Conservation (phyloP, 2,329 filamentous ascomycete species). For the Phyllosticta ampelicida region DNA sequence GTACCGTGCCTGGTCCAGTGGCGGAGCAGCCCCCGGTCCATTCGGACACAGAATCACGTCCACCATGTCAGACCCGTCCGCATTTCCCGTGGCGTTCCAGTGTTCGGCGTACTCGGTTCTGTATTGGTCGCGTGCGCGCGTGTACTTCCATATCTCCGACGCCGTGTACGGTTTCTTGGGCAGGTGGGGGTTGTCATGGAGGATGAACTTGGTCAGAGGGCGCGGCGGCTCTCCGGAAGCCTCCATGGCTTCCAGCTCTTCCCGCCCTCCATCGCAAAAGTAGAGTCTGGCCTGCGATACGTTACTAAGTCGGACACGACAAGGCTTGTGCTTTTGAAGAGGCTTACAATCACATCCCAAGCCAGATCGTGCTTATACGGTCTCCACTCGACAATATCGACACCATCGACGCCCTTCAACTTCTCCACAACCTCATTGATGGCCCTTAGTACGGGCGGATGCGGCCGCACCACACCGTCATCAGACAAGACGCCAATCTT, state of each 20-base stretch:
- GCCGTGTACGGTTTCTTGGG: slow-evolving; percentile 16
- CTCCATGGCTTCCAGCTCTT: slow-evolving; percentile 40
- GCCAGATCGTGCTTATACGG: slow-evolving; percentile 40
- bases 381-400: slow-evolving; percentile 43
- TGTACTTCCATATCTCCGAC: slow-evolving; percentile 34
- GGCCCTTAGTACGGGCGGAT: slow-evolving; percentile 53
- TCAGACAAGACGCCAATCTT: slow-evolving; percentile 53
- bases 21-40: slow-evolving; percentile 44
- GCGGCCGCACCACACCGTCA: slow-evolving; percentile 54
- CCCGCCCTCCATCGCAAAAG: slow-evolving; percentile 50
- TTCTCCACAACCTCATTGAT: slow-evolving; percentile 36
- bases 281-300: slow-evolving; percentile 27
- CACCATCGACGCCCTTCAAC: slow-evolving; percentile 35
- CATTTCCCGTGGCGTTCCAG: slow-evolving; percentile 32
- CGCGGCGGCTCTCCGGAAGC: slow-evolving; percentile 47
- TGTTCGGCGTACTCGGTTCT: slow-evolving; percentile 34
- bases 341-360: slow-evolving; percentile 32
- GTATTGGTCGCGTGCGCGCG: slow-evolving; percentile 33
- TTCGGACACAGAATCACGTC: slow-evolving; percentile 55
- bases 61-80: slow-evolving; percentile 26
- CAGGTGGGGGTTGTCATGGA: slow-evolving; percentile 43
- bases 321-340: slow-evolving; percentile 6
- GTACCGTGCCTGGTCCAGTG: slow-evolving; percentile 43
- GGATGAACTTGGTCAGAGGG: slow-evolving; percentile 49
- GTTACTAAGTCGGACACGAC: background rate